A percentile compares a stretch with the other conserved stretches of the same genome.
These are phyloP conservation scores for Diaporthe aspalathi DNA, from an alignment of 2,329 filamentous ascomycete genomes.

Conservation along the genomic window DNA sequence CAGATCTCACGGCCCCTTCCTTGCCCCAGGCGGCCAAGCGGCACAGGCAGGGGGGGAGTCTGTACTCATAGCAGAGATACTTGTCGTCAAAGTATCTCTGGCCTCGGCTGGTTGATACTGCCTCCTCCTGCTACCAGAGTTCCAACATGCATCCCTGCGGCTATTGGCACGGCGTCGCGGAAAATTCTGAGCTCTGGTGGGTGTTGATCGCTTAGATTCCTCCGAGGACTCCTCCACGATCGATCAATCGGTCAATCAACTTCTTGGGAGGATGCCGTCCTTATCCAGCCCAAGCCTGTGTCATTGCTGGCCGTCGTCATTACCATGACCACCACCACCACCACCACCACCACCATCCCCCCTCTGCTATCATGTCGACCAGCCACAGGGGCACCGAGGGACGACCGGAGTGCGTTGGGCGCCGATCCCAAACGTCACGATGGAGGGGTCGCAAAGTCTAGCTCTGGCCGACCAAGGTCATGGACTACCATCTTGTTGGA, in stretches of 20 bases:
- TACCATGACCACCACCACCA: neutral
- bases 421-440: slow-evolving; percentile 23
- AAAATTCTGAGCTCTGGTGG: slow-evolving; percentile 29
- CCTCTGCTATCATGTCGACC: neutral
- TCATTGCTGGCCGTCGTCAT: slow-evolving; percentile 14
- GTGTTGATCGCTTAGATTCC: slow-evolving; percentile 19
- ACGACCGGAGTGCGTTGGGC: slow-evolving; percentile 16
- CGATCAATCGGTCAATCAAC: slow-evolving; percentile 11
- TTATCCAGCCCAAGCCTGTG: slow-evolving; percentile 1
- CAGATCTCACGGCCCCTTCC: slow-evolving; percentile 20
- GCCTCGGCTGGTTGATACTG: neutral
- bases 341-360: too few species aligned
- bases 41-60: slow-evolving; percentile 7
- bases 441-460: slow-evolving; percentile 18
- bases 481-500: slow-evolving; percentile 19
- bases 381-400: neutral
- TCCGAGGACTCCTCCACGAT: slow-evolving; percentile 7
- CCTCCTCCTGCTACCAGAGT: neutral
- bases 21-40: slow-evolving; percentile 16
- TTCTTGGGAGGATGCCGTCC: slow-evolving; percentile 2
- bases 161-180: slow-evolving; percentile 22
- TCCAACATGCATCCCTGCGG: slow-evolving; percentile 29
- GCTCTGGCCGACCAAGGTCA: slow-evolving; percentile 4
- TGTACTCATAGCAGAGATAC: slow-evolving; percentile 2
- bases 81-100: slow-evolving; percentile 8